phyloP scores from a whole-genome alignment of 495 filamentous ascomycete species.

The Neurospora tetrasperma region DNA sequence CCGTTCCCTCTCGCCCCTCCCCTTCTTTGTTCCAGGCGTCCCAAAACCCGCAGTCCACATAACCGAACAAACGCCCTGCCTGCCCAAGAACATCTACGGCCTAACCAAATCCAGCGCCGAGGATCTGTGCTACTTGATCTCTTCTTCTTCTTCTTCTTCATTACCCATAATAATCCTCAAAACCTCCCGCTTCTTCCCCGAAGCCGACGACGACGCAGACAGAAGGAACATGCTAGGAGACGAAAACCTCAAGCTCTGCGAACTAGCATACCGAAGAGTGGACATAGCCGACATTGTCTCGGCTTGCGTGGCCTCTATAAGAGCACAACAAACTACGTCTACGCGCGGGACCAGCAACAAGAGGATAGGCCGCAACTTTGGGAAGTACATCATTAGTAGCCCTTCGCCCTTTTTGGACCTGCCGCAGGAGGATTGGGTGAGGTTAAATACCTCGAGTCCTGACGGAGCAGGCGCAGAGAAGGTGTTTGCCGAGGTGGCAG shows the following conservation, averaged over 20 bases:
- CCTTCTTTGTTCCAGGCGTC: not conserved
- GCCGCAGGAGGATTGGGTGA: not conserved
- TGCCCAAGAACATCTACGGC: constrained; percentile 25
- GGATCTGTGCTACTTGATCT: constrained; percentile 16
- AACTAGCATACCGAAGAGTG: constrained; percentile 21
- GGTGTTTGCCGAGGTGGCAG: constrained; percentile 8
- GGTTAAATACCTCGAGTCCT: not conserved
- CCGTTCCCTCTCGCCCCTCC: constrained; percentile 8
- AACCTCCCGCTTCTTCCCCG: constrained; percentile 24
- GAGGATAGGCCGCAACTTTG: constrained; percentile 1
- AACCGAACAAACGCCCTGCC: constrained; percentile 12
- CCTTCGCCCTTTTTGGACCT: constrained; percentile 12
- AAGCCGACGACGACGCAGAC: constrained; percentile 19
- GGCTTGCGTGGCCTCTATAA: constrained; percentile 13
- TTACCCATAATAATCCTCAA: constrained; percentile 15
- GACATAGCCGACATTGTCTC: constrained; percentile 19
- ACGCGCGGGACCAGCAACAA: not conserved
- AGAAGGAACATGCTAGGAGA: not conserved
- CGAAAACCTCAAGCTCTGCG: constrained; percentile 24
- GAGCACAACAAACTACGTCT: not conserved
- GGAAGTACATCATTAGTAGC: constrained; percentile 17
- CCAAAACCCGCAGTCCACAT: constrained; percentile 19
- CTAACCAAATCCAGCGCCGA: constrained; percentile 20
- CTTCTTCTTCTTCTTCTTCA: not conserved
- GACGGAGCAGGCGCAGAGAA: not conserved